phyloP scores from a whole-genome alignment of 225 moss, liverwort and hornwort species.

The Climacium dendroides region DNA sequence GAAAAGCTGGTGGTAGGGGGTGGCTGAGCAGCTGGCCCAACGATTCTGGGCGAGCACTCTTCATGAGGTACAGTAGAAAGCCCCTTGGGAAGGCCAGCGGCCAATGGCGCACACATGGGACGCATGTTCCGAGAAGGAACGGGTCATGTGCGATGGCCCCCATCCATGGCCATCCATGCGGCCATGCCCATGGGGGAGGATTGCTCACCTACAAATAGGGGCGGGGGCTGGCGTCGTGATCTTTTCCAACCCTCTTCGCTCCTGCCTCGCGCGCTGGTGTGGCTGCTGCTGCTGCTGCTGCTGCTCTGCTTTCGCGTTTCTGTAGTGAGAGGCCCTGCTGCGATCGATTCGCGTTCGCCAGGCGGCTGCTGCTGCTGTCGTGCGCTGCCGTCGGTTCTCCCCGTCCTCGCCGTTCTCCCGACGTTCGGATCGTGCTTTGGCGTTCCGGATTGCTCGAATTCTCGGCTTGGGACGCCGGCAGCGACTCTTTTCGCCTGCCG shows the following conservation, averaged over 20 bases:
- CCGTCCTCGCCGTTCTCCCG: background rate
- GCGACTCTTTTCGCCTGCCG: background rate
- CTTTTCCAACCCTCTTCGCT: constrained; percentile 11
- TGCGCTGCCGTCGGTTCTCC: background rate
- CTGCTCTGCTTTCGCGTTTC: too few relatives aligned
- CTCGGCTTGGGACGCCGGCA: background rate
- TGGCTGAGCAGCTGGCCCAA: background rate
- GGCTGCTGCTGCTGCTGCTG: background rate
- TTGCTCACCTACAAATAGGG: constrained; percentile 11
- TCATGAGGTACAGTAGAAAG: background rate
- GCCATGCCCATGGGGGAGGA: background rate
- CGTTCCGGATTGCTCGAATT: background rate
- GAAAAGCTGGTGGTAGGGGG: background rate
- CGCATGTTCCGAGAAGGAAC: background rate
- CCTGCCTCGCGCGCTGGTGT: background rate
- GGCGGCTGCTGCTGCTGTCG: background rate
- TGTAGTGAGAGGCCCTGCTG: too few relatives aligned
- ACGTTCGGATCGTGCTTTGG: background rate
- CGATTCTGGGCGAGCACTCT: background rate
- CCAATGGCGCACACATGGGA: constrained; percentile 7
- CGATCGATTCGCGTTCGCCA: background rate
- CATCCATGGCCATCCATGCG: background rate
- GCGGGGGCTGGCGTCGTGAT: fast-evolving
- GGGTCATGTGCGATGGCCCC: background rate
- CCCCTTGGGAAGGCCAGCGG: constrained; percentile 1